Evolutionary conservation across 345 rosid genomes (phyloP).

Genomic region (Camelina neglecta): DNA sequence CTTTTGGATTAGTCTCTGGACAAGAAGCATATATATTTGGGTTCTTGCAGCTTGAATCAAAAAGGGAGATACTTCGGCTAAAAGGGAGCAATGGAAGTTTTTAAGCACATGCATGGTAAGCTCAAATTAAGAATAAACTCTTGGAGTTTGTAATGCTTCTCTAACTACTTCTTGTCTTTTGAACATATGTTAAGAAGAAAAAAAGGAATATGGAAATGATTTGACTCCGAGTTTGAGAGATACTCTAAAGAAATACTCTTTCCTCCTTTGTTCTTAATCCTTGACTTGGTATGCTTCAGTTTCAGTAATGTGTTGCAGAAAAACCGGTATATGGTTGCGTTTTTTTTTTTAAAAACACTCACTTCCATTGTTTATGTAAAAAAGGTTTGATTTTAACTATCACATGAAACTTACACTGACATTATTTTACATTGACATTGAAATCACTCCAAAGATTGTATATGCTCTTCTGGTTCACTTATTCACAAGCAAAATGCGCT

Average conservation of each 20-base stretch:
- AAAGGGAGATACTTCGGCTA: constrained; percentile 50
- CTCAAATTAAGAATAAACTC: constrained; percentile 3
- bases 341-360: not conserved
- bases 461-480: not conserved
- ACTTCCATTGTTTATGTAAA: not conserved
- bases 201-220: not conserved
- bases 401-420: not conserved
- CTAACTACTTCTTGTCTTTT: not conserved
- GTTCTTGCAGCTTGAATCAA: constrained; percentile 51
- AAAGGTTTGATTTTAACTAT: not conserved
- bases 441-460: not conserved
- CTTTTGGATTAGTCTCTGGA: no score
- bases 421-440: no score
- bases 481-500: not conserved
- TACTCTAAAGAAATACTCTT: not conserved
- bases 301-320: not conserved
- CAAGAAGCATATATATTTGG: not conserved
- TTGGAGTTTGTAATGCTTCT: constrained; percentile 5
- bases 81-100: constrained; percentile 36
- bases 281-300: no score
- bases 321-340: not conserved
- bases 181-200: not conserved
- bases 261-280: not conserved
- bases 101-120: constrained; percentile 1
- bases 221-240: not conserved